Percentiles rank a stretch among this genome's conserved stretches.
Conservation (phyloP, 345 rosid genomes). For the Heritiera fomes region DNA sequence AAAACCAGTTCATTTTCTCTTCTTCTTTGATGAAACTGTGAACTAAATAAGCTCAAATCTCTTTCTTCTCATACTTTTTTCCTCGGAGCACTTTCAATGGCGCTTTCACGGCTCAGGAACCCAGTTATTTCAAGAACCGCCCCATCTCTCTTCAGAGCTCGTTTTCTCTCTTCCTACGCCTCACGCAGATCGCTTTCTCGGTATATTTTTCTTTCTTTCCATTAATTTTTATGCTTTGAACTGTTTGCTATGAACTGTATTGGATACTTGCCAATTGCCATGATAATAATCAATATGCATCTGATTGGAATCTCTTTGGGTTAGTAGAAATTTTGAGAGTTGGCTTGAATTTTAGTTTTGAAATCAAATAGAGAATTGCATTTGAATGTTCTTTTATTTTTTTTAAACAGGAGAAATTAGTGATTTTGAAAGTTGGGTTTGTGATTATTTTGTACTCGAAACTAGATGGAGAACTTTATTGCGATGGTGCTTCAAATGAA, state of each 20-base stretch:
- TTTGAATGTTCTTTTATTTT: background rate
- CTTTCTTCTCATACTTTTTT: conserved; percentile 5
- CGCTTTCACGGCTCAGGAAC: conserved; percentile 75
- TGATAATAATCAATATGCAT: background rate
- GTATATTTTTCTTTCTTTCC: conserved; percentile 35
- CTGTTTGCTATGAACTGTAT: background rate
- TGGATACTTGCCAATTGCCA: background rate
- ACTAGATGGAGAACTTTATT: conserved; percentile 9
- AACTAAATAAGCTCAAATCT: background rate
- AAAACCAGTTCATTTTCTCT: background rate
- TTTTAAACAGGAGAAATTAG: background rate
- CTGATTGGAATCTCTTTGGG: background rate
- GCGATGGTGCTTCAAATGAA: background rate
- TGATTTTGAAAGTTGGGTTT: background rate
- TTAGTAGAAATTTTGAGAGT: background rate
- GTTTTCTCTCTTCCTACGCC: conserved; percentile 49
- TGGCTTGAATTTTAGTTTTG: background rate
- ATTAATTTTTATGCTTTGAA: background rate
- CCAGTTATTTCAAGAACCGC: conserved; percentile 59
- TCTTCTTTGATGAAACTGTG: background rate
- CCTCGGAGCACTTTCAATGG: conserved; percentile 46
- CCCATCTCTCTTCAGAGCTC: conserved; percentile 58
- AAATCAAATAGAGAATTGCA: background rate
- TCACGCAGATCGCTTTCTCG: conserved; percentile 48
- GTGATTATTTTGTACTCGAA: background rate